Base-by-base conservation (phyloP, 2,329 filamentous ascomycete genomes). In the Diaporthe sp. region DNA sequence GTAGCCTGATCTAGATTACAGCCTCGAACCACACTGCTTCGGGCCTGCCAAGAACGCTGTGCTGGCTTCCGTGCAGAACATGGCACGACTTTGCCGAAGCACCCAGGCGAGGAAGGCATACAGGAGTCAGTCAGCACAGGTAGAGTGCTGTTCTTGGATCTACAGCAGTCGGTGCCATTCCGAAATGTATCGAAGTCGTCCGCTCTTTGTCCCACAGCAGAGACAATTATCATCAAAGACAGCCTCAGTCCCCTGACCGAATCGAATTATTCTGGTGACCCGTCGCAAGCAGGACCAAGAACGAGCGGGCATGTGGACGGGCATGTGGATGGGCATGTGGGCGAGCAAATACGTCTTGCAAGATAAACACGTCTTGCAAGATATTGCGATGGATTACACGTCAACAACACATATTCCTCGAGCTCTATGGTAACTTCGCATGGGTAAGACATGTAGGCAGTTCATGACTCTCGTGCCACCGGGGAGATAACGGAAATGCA, bases 1-100 rank as follows among this genome's bases (percentile, higher is more conserved):
- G n/a, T 20, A 22, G 34, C n/a, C 34, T 70, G 49, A 49, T 20
- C 49, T 17, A 42, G 20, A 28, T 55, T 34, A 20, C 42, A 70
- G 34, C 65, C 65, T 70, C 34, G 20, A 22, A 5, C 65, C 47
- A 70, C 49, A 25, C 65, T 53, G 31, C 13, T 55, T 53, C 49
- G 13, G 49, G 65, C 34, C 31, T 22, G 65, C 65, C 65, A 70
- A 55, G 49, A 55, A 25, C 25, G 49, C 31, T 51, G 22, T 51
- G 65, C 47, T 53, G 65, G 65, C 63, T 53, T n/a, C 28, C 44
- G 22, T 68, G 31, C 17, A 13, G 20, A 17, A 17, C 31, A 53
- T 37, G 63, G 47, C 65, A 68, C 28, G 44, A 68, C 31, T 53
- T 25, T 37, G 44, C 44, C 22, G 20, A 25, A 39, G 44, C 25